A percentile compares a stretch with the other conserved stretches of the same genome.
These are phyloP conservation scores for Iris macrosiphon DNA, from an alignment of 106 monocot genomes.

Conservation along the genomic window DNA sequence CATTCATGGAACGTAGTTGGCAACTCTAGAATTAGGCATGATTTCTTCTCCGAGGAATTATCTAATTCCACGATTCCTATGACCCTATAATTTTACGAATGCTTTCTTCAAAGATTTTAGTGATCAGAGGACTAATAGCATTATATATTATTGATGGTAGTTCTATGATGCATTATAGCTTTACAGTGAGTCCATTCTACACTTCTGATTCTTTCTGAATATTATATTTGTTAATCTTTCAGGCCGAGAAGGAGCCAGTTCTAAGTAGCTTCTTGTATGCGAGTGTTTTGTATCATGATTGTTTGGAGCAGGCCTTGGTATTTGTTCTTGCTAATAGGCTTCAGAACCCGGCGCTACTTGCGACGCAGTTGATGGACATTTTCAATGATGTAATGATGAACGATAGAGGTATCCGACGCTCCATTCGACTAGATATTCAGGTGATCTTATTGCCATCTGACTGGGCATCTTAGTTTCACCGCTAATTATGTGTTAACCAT, in stretches of 20 bases:
- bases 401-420: slow-evolving; percentile 56
- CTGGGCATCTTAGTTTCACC: slow-evolving; percentile 2
- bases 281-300: slow-evolving; percentile 79
- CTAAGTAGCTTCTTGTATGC: slow-evolving; percentile 92
- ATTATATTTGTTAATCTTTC: no score
- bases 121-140: no score
- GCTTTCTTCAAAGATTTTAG: no score
- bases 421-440: slow-evolving; percentile 93
- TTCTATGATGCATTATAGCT: no score
- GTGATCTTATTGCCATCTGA: slow-evolving; percentile 23
- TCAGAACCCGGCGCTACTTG: slow-evolving; percentile 69
- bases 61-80: no score
- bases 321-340: slow-evolving; percentile 95
- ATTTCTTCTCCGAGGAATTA: no score
- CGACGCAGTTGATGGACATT: slow-evolving; percentile 85
- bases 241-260: slow-evolving; percentile 92
- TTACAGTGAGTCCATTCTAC: not conserved
- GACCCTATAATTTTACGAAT: no score
- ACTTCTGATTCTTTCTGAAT: no score
- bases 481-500: no score
- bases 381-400: slow-evolving; percentile 79
- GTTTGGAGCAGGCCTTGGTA: slow-evolving; percentile 65
- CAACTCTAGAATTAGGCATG: no score
- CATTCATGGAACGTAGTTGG: no score
- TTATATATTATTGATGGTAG: no score